phyloP scores from a whole-genome alignment of 176 grass and related monocot genomes.

The Aegilops speltoides region DNA sequence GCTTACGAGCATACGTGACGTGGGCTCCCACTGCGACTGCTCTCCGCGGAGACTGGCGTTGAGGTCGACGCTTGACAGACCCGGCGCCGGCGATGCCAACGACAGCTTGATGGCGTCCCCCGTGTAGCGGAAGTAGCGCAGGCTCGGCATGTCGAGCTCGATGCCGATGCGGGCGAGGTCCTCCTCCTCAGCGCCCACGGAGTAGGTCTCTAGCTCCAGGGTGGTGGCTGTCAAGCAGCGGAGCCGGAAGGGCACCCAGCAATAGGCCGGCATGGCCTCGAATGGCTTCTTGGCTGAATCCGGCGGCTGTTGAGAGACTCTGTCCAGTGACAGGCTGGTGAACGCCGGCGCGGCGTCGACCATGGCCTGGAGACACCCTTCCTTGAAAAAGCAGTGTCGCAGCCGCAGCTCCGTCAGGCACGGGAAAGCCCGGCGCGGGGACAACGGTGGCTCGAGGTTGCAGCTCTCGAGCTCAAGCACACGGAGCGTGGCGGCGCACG shows the following conservation, averaged over 20 bases:
- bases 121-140: background rate
- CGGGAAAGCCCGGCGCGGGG: background rate
- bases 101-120: background rate
- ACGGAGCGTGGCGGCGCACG: background rate
- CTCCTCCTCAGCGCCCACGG: background rate
- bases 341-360: background rate
- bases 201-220: background rate
- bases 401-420: background rate
- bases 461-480: background rate
- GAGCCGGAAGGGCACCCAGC: background rate
- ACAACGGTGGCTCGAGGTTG: background rate
- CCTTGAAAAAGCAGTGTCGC: background rate
- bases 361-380: background rate
- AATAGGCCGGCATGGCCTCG: no score
- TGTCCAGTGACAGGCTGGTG: background rate
- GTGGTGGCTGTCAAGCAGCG: background rate
- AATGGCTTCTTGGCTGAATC: background rate
- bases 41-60: background rate
- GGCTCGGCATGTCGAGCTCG: conserved; percentile 17
- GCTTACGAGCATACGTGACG: background rate
- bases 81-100: background rate
- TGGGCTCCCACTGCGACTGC: background rate
- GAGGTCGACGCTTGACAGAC: background rate
- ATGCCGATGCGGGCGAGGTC: background rate
- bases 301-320: background rate